These are phyloP conservation scores for Thelephora terrestris DNA, from an alignment of 1,284 basidiomycete genomes.

Conservation along the genomic window DNA sequence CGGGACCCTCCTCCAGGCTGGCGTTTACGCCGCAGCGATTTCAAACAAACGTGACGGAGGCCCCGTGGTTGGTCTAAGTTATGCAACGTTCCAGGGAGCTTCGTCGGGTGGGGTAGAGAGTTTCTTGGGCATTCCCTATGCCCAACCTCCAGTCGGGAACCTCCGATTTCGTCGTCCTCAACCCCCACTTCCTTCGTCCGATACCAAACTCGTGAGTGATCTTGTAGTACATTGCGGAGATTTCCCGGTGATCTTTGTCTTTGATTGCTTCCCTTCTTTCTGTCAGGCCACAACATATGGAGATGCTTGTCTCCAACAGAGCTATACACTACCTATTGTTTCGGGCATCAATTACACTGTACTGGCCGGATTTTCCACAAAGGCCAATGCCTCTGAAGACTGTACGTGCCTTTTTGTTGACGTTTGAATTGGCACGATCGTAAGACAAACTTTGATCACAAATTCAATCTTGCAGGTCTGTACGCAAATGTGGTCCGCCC, in stretches of 20 bases:
- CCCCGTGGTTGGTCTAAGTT: conserved; percentile 10
- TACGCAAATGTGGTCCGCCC: conserved; percentile 48
- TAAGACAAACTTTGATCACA: neutral
- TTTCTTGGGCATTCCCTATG: conserved; percentile 46
- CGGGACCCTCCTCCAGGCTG: no score
- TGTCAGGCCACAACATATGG: conserved; percentile 33
- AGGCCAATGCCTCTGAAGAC: conserved; percentile 22
- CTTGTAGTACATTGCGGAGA: no score
- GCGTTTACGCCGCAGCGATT: no score
- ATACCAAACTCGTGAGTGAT: conserved; percentile 17
- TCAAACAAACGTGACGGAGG: no score
- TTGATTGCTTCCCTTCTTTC: no score
- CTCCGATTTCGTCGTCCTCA: conserved; percentile 36
- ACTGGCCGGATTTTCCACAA: conserved; percentile 19
- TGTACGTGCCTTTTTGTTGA: conserved; percentile 25
- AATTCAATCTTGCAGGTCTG: conserved; percentile 32
- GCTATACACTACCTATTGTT: conserved; percentile 23
- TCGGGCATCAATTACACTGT: conserved; percentile 16
- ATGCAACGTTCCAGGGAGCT: conserved; percentile 11
- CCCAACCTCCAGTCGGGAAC: conserved; percentile 25
- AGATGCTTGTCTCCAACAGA: conserved; percentile 40
- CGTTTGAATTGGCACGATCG: conserved; percentile 26
- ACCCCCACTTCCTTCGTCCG: conserved; percentile 31
- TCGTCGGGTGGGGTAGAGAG: conserved; percentile 18
- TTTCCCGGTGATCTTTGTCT: no score